Percentiles rank a stretch among this genome's conserved stretches.
phyloP scores from a whole-genome alignment of 2,329 filamentous ascomycete species.

The Fusarium sp. region DNA sequence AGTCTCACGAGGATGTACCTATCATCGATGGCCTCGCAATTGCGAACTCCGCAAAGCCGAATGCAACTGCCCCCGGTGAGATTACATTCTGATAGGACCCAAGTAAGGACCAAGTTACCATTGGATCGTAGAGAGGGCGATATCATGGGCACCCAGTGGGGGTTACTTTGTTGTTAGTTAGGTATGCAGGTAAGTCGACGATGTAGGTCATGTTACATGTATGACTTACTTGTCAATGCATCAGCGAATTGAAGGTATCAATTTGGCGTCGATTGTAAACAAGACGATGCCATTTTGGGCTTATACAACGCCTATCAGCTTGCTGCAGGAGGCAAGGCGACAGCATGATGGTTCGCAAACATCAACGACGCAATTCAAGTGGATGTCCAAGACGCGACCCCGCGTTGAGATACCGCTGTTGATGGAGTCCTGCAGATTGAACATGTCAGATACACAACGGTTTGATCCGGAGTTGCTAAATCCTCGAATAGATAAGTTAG shows the following conservation, averaged over 20 bases:
- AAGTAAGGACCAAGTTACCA: not conserved
- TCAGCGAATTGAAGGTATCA: slow-evolving; percentile 19
- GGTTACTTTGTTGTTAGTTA: not conserved
- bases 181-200: slow-evolving; percentile 11
- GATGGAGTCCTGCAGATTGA: slow-evolving; percentile 14
- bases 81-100: slow-evolving; percentile 12
- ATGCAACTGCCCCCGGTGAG: slow-evolving; percentile 10
- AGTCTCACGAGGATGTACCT: slow-evolving; percentile 5
- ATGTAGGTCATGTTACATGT: slow-evolving; percentile 34
- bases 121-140: slow-evolving; percentile 4
- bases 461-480: slow-evolving; percentile 11
- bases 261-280: slow-evolving; percentile 32
- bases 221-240: slow-evolving; percentile 38
- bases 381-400: slow-evolving; percentile 31
- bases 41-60: slow-evolving; percentile 38
- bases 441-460: slow-evolving; percentile 14
- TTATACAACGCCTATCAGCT: slow-evolving; percentile 21
- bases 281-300: slow-evolving; percentile 30
- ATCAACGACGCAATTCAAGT: slow-evolving; percentile 22
- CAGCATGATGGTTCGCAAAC: slow-evolving; percentile 41
- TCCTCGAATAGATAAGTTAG: not conserved
- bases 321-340: slow-evolving; percentile 22
- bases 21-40: slow-evolving; percentile 36
- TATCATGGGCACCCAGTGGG: slow-evolving; percentile 8
- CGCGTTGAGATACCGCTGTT: slow-evolving; percentile 16